These are phyloP conservation scores for Neonectria ditissima DNA, from an alignment of 2,329 filamentous ascomycete species.

Conservation along the genomic window DNA sequence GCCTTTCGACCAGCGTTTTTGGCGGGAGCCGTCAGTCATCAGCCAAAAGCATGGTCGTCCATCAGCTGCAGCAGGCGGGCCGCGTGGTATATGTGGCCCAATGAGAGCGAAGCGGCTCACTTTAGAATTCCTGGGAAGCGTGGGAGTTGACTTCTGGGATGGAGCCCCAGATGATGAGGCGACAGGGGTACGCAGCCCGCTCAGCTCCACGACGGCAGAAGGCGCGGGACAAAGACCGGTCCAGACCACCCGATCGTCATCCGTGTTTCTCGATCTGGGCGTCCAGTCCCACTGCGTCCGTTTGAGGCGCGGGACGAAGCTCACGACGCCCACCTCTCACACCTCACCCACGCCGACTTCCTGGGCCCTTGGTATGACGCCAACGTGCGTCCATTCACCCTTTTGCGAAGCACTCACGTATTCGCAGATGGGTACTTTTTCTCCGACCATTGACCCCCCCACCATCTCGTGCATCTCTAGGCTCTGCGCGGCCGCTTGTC, in stretches of 20 bases:
- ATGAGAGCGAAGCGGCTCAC: conserved; percentile 9
- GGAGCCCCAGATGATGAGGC: conserved; percentile 16
- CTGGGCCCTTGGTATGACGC: conserved; percentile 19
- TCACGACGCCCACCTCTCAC: conserved; percentile 3
- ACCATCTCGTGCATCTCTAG: not conserved
- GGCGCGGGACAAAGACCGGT: conserved; percentile 39
- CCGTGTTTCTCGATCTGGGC: conserved; percentile 39
- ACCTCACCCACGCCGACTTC: not conserved
- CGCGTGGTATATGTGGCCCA: conserved; percentile 1
- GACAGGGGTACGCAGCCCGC: conserved; percentile 30
- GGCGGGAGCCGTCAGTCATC: conserved; percentile 19
- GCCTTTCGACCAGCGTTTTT: conserved; percentile 1
- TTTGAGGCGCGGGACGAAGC: conserved; percentile 32
- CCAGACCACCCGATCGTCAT: conserved; percentile 45
- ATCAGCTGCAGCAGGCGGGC: not conserved
- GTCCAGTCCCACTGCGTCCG: conserved; percentile 39
- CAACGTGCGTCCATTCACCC: conserved; percentile 20
- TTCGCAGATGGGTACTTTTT: conserved; percentile 32
- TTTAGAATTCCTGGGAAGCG: not conserved
- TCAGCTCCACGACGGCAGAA: conserved; percentile 26
- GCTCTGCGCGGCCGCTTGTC: not conserved
- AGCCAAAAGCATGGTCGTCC: conserved; percentile 29
- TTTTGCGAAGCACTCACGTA: conserved; percentile 28
- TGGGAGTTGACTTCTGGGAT: conserved; percentile 1
- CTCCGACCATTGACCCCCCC: conserved; percentile 10